Percentiles rank a stretch among this genome's conserved stretches.
Evolutionary conservation across 805 yeast species (phyloP).

Genomic region (Spathaspora sp.): DNA sequence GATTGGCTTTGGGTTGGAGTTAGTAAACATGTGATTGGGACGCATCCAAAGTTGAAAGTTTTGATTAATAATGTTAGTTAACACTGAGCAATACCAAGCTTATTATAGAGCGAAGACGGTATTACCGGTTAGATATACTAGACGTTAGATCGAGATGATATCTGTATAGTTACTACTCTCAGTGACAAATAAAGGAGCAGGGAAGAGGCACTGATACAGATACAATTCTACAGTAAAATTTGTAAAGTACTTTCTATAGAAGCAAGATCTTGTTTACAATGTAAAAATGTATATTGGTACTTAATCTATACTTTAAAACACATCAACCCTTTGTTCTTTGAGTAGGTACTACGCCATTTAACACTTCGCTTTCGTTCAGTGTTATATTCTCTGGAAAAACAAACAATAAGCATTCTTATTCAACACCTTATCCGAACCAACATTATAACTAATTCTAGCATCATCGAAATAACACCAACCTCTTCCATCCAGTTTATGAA

Average conservation of each 20-base stretch:
- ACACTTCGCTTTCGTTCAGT: not conserved
- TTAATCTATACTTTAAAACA: not conserved
- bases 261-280: no score
- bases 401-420: constrained; percentile 79
- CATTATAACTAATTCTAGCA: constrained; percentile 52
- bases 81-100: no score
- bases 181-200: no score
- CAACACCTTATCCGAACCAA: constrained; percentile 50
- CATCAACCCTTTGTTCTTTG: no score
- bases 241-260: no score
- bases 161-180: no score
- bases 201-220: no score
- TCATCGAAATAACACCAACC: constrained; percentile 89
- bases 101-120: constrained; percentile 1
- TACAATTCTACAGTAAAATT: no score
- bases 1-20: constrained; percentile 68
- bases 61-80: not conserved
- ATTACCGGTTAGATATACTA: not conserved
- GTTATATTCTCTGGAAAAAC: constrained; percentile 56
- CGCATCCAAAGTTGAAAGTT: constrained; percentile 50
- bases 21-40: constrained; percentile 52
- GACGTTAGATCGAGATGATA: not conserved
- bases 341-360: no score
- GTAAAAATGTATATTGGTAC: no score
- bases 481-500: constrained; percentile 47